Evolutionary conservation across 495 filamentous ascomycete genomes (phyloP).

Genomic region (Aspergillus homomorphus): DNA sequence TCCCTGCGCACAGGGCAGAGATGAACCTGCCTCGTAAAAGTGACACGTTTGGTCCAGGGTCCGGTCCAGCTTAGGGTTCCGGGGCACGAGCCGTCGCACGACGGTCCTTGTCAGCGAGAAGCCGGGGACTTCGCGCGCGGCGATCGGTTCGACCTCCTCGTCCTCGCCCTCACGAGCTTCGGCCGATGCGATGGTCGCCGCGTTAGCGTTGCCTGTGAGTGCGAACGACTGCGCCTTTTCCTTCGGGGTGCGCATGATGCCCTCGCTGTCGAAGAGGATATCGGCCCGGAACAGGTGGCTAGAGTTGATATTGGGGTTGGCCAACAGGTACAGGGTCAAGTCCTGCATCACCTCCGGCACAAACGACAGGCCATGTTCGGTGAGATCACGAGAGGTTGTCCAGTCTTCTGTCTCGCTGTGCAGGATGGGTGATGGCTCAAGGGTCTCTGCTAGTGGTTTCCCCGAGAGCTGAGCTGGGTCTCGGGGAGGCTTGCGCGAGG

Average conservation of each 20-base stretch:
- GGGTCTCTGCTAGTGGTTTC: slow-evolving; percentile 30
- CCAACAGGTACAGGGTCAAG: slow-evolving; percentile 69
- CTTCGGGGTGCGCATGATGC: slow-evolving; percentile 29
- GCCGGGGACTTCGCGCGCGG: slow-evolving; percentile 43
- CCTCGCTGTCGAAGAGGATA: slow-evolving; percentile 60
- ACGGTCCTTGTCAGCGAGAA: slow-evolving; percentile 59
- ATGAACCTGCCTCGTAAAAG: slow-evolving; percentile 53
- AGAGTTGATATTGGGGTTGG: slow-evolving; percentile 84
- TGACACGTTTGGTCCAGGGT: slow-evolving; percentile 77
- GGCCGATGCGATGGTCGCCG: neutral
- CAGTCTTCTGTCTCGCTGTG: slow-evolving; percentile 22
- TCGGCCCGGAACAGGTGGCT: slow-evolving; percentile 83
- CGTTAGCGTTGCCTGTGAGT: neutral
- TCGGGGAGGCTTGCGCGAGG: slow-evolving; percentile 12
- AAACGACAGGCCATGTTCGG: slow-evolving; percentile 43
- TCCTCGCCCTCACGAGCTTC: slow-evolving; percentile 1
- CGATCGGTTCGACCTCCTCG: slow-evolving; percentile 13
- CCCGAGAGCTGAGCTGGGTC: slow-evolving; percentile 29
- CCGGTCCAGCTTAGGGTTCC: slow-evolving; percentile 72
- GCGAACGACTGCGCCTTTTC: slow-evolving; percentile 25
- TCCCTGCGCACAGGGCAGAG: too few relatives aligned
- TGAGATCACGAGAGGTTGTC: slow-evolving; percentile 35
- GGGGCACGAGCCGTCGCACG: slow-evolving; percentile 71
- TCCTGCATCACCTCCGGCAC: slow-evolving; percentile 54
- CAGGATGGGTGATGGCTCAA: slow-evolving; percentile 20